A percentile compares a stretch with the other conserved stretches of the same genome.
Conservation (phyloP, 306 rosid genomes). For the Potentilla sterilis region DNA sequence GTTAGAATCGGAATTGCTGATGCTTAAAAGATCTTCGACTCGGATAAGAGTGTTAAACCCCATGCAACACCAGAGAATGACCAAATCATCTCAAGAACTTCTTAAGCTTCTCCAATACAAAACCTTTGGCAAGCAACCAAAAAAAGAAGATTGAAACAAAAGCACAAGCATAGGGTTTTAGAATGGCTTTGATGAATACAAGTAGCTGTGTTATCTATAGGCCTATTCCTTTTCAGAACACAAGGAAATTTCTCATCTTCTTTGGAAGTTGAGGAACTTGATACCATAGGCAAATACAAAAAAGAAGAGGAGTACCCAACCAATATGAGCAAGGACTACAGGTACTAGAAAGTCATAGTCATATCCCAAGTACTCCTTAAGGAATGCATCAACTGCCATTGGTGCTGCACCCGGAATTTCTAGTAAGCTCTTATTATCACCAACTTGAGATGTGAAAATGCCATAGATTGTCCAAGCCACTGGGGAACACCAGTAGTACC, state of each 20-base stretch:
- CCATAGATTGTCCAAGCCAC: constrained; percentile 38
- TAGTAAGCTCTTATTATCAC: not conserved
- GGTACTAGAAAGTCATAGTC: constrained; percentile 27
- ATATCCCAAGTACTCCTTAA: constrained; percentile 24
- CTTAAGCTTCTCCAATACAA: not conserved
- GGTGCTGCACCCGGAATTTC: not conserved
- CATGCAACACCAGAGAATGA: no score
- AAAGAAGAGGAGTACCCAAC: constrained; percentile 35
- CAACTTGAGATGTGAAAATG: constrained; percentile 30
- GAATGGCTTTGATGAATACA: not conserved
- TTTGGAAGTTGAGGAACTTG: constrained; percentile 38
- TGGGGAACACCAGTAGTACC: constrained; percentile 40
- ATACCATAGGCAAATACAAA: constrained; percentile 35
- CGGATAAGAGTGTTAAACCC: no score
- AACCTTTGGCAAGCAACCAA: not conserved
- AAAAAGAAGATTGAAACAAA: not conserved
- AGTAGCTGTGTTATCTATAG: not conserved
- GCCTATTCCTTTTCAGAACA: not conserved
- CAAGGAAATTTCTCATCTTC: constrained; percentile 16
- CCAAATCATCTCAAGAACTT: not conserved
- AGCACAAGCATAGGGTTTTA: not conserved
- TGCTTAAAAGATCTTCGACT: no score
- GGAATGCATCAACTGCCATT: constrained; percentile 6
- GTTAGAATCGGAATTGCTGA: no score
- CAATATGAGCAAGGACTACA: constrained; percentile 31